Evolutionary conservation across 176 grass and related monocot species (phyloP).

Genomic region (Phragmites australis): DNA sequence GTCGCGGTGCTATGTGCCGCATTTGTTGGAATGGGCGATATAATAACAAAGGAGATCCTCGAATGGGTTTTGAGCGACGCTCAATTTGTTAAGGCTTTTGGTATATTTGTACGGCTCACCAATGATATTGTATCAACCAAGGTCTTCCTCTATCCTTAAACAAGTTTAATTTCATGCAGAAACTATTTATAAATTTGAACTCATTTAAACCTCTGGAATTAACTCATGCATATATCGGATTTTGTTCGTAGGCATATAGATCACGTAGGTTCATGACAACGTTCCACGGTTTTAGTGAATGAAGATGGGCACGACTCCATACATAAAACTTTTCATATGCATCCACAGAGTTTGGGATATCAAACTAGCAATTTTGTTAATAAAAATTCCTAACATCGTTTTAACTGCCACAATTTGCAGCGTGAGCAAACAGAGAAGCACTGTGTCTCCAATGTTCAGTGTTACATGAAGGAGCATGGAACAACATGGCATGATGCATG

Average conservation of each 20-base stretch:
- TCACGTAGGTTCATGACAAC: too few species aligned
- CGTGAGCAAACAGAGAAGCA: slow-evolving; percentile 40
- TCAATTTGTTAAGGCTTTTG: neutral
- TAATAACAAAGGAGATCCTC: neutral
- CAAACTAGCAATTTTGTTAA: neutral
- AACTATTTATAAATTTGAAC: neutral
- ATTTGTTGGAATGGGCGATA: slow-evolving; percentile 30
- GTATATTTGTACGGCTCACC: neutral
- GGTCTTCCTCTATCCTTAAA: neutral
- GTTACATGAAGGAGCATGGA: slow-evolving; percentile 52
- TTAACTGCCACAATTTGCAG: neutral
- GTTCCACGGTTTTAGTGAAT: too few species aligned
- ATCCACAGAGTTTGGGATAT: neutral
- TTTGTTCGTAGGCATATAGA: neutral
- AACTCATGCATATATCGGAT: neutral
- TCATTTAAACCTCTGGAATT: neutral
- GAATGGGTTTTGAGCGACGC: slow-evolving; percentile 19
- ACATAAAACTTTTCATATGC: too few species aligned
- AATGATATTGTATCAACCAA: slow-evolving; percentile 33
- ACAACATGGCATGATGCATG: slow-evolving; percentile 8
- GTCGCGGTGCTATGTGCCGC: neutral
- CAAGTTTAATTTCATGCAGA: neutral
- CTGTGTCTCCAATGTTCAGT: slow-evolving; percentile 34
- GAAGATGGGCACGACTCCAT: too few species aligned
- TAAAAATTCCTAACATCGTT: neutral